A percentile compares a stretch with the other conserved stretches of the same genome.
Evolutionary conservation across 129 eudicot species (phyloP).

Genomic region (Centrapalus pauciflorus): DNA sequence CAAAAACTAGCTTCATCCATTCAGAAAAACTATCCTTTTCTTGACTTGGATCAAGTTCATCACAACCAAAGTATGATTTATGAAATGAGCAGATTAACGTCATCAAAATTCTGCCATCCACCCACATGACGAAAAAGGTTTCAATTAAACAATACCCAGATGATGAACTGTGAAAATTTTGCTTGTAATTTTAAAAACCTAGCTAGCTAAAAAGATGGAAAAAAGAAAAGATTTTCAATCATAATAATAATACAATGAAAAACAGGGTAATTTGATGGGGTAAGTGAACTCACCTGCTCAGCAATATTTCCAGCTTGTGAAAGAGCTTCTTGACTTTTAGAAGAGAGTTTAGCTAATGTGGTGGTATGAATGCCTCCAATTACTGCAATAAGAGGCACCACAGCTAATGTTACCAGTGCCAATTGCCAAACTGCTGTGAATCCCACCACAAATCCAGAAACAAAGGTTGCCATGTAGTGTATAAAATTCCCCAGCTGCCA

Average conservation of each 20-base stretch:
- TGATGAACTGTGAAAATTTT: constrained; percentile 8
- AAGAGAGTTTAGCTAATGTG: constrained; percentile 69
- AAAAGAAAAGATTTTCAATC: not conserved
- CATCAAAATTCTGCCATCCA: constrained; percentile 8
- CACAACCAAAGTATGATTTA: not conserved
- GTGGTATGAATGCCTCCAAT: constrained; percentile 77
- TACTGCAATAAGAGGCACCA: constrained; percentile 89
- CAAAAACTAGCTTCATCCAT: not conserved
- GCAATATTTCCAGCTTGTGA: constrained; percentile 92
- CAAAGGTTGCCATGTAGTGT: constrained; percentile 92
- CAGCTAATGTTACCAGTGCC: constrained; percentile 82
- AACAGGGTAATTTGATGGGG: constrained; percentile 11
- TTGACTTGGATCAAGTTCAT: not conserved
- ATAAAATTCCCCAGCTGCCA: constrained; percentile 88
- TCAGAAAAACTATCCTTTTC: not conserved
- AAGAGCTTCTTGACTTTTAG: constrained; percentile 88
- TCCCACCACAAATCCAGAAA: constrained; percentile 91
- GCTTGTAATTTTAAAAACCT: not conserved
- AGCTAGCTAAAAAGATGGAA: not conserved
- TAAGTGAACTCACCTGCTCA: constrained; percentile 83
- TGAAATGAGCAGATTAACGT: no score
- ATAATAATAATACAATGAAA: not conserved
- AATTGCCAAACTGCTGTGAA: constrained; percentile 97
- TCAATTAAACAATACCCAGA: not conserved
- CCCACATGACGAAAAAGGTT: constrained; percentile 11